phyloP scores from a whole-genome alignment of 1,284 basidiomycete genomes.

The Puccinia sorghi region DNA sequence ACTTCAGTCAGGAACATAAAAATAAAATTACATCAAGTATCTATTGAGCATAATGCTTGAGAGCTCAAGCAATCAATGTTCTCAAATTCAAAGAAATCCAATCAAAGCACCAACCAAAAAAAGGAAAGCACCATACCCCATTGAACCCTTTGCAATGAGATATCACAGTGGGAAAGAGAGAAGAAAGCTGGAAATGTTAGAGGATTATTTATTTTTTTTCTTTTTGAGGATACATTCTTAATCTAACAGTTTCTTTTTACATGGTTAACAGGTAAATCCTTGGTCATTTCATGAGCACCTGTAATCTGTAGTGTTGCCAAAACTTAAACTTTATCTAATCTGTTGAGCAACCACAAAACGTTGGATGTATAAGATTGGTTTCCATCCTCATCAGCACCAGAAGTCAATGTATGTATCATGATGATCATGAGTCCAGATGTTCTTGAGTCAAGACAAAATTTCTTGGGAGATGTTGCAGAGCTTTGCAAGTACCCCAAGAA shows the following conservation, averaged over 20 bases:
- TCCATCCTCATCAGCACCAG: conserved; percentile 2
- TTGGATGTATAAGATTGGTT: conserved; percentile 20
- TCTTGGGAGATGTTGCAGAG: neutral
- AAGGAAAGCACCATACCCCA: neutral
- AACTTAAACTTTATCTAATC: neutral
- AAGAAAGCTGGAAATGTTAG: conserved; percentile 11
- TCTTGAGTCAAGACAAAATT: neutral
- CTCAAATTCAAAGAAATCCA: conserved; percentile 11
- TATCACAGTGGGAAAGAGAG: neutral
- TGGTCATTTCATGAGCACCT: conserved; percentile 1
- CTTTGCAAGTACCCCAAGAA: neutral
- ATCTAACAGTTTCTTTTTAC: no score
- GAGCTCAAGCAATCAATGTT: conserved; percentile 19
- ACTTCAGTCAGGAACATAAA: neutral
- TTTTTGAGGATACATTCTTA: no score
- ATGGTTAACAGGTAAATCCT: neutral
- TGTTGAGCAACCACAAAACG: neutral
- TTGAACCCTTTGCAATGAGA: neutral
- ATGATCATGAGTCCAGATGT: conserved; percentile 18
- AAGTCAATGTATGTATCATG: conserved; percentile 24
- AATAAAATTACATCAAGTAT: neutral
- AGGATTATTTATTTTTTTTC: neutral
- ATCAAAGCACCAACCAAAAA: neutral
- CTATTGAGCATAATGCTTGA: neutral
- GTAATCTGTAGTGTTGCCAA: neutral